Base-by-base conservation (phyloP, 1,284 basidiomycete species). In the Ustilago trichophora region DNA sequence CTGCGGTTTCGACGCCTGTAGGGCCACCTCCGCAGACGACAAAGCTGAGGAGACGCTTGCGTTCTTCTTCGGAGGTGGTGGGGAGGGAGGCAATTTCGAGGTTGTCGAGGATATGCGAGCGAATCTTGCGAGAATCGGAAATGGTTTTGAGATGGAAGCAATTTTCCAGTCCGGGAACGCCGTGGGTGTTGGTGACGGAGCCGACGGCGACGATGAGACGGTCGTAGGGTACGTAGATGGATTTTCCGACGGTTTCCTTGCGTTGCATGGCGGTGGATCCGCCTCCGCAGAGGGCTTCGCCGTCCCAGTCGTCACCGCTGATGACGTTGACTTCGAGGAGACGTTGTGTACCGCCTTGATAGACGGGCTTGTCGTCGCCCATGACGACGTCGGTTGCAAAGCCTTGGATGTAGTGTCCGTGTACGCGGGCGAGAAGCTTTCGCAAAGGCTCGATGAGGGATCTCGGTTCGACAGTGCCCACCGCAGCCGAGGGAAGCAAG, bases 1-100 rank as follows among this genome's bases (percentile, higher is more conserved):
- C 76, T 8, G 79, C 79, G 6, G 74, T 70, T 47, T 80, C 79
- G 18, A 80, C 78, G 57, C 94, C 94, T 0, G 95, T 98, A 1
- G 96, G 96, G 1, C 95, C 95, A 47, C 96, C 96, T 52, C 96
- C 96, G 73, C 93, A 98, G 10, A 99, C 87, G 29, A 98, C 93
- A 76, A 98, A 98, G 73, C 91, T 94, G 22, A 99, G 85, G 4
- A 99, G 84, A 16, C 88, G 87, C 80, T 89, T 89, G 27, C 96
- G 88, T 67, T 98, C 92, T 78, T 93, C 92, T 0, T 88, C 88
- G 0, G 88, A 86, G 0, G 92, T 95, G 0, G 91, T 94, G 0
- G 96, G 96, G 31, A 98, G 83, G 48, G 91, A 88, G 13, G 96
- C 95, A 3, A 86, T 84, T 83, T 99, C 96, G 67, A 98, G 92